Percentiles rank a stretch among this genome's conserved stretches.
Conservation (phyloP, 2,329 filamentous ascomycete species). For the Exophiala bonariae region DNA sequence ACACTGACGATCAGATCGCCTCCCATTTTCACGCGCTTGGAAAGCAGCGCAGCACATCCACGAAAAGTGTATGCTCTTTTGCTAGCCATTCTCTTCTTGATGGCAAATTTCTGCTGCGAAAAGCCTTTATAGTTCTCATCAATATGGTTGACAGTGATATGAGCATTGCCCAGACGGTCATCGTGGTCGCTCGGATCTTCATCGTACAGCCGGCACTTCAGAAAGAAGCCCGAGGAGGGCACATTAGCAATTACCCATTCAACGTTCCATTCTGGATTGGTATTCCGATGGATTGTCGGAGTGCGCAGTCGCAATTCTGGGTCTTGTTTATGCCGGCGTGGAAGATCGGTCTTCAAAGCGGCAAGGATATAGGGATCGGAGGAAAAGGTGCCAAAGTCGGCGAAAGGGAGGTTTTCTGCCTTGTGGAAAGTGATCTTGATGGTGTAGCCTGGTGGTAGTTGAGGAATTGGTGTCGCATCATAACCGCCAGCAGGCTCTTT, state of each 20-base stretch:
- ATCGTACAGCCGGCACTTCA: constrained; percentile 87
- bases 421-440: constrained; percentile 81
- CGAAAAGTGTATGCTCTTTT: constrained; percentile 81
- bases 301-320: constrained; percentile 73
- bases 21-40: constrained; percentile 63
- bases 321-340: constrained; percentile 81
- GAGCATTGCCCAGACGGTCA: constrained; percentile 84
- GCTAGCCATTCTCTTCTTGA: constrained; percentile 82
- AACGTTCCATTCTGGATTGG: constrained; percentile 77
- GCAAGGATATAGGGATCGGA: constrained; percentile 82
- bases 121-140: constrained; percentile 69
- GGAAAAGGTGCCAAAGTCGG: constrained; percentile 73
- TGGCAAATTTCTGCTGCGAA: constrained; percentile 62
- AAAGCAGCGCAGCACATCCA: constrained; percentile 64
- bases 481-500: constrained; percentile 70
- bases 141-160: constrained; percentile 63
- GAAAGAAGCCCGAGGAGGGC: constrained; percentile 73
- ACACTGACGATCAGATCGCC: constrained; percentile 72
- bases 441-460: constrained; percentile 76
- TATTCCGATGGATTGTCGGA: constrained; percentile 69
- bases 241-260: constrained; percentile 89
- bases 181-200: constrained; percentile 85
- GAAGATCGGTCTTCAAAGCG: constrained; percentile 70
- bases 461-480: constrained; percentile 74
- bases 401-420: constrained; percentile 77